Evolutionary conservation across 768 basidiomycete species (phyloP), one percentile per base, ranked within the genome.

Genomic region (Lactarius akahatsu): DNA sequence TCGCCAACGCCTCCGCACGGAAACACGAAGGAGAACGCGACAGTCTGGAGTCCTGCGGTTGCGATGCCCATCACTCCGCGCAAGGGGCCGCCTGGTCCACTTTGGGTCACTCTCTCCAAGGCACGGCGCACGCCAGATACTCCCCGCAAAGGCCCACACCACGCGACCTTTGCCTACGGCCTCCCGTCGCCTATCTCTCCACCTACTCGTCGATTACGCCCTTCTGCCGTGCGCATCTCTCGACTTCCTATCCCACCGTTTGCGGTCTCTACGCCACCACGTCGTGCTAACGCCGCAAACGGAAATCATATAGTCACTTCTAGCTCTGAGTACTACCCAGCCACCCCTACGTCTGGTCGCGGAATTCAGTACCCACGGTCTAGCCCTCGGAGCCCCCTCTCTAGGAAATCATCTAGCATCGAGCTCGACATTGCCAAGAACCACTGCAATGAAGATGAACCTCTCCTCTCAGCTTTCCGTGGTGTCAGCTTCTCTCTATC

Each of bases 1-100:
- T 57, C 56, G 32, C 30, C 30, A n/a, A 9, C 56, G 13, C n/a
- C 56, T 9, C 56, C 56, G 15, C 56, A 32, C 18, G 34, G 56
- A 20, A 36, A 36, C n/a, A 36, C 56, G 5, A 57, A 36, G 56
- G 30, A 57, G 8, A 34, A 23, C 56, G 34, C 56, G 32, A 36
- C 28, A 30, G 56, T 57, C 30, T 57, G 56, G 56, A 57, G 18
- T 34, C 56, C 56, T 13, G 20, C 56, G 9, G 18, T 36, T 34
- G 28, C 34, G 30, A 36, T 36, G 56, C 56, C 56, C 5, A 30
- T 57, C 30, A 57, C 56, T 8, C 56, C 56, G 56, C 56, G 34
- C 30, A 57, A 30, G 38, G 15, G 15, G 30, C 18, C 32, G 16
- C 56, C 20, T 9, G 18, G 30, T 18, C 30, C 56, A 20, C 28